Evolutionary conservation across 768 basidiomycete genomes (phyloP).

Genomic region (Suillus paluster): DNA sequence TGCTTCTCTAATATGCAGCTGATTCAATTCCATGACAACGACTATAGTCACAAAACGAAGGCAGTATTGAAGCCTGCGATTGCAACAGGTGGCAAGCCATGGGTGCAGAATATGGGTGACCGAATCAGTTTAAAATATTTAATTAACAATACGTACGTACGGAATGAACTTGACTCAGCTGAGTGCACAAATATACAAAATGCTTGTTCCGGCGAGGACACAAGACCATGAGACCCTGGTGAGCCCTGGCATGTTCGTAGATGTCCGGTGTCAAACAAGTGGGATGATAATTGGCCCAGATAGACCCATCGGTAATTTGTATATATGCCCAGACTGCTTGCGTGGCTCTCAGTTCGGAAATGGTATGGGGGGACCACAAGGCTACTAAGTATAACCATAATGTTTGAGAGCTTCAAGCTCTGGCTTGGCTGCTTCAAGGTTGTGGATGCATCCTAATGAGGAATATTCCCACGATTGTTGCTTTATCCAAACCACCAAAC

Average conservation of each 20-base stretch:
- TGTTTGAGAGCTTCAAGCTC: not conserved
- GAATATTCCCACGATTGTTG: slow-evolving; percentile 28
- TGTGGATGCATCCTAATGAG: slow-evolving; percentile 1
- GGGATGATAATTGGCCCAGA: not conserved
- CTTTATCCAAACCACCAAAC: slow-evolving; percentile 1
- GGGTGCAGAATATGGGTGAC: not conserved
- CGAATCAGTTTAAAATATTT: not conserved
- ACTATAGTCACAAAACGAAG: slow-evolving; percentile 17
- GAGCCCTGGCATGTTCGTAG: slow-evolving; percentile 1
- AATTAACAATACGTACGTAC: not conserved
- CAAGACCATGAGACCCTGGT: not conserved
- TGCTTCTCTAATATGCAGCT: slow-evolving; percentile 1
- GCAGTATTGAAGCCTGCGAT: not conserved
- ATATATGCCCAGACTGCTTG: not conserved
- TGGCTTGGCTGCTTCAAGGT: not conserved
- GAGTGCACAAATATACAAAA: not conserved
- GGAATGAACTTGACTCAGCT: not conserved
- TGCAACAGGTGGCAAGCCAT: not conserved
- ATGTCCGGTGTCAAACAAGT: slow-evolving; percentile 1
- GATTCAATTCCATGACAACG: slow-evolving; percentile 20
- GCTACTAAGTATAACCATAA: not conserved
- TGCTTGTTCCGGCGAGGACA: not conserved
- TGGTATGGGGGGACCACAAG: not conserved
- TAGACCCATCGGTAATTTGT: not conserved
- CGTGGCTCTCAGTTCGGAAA: not conserved